Evolutionary conservation across 352 stramenopile species (phyloP).

Genomic region (Globisporangium cederbergense): DNA sequence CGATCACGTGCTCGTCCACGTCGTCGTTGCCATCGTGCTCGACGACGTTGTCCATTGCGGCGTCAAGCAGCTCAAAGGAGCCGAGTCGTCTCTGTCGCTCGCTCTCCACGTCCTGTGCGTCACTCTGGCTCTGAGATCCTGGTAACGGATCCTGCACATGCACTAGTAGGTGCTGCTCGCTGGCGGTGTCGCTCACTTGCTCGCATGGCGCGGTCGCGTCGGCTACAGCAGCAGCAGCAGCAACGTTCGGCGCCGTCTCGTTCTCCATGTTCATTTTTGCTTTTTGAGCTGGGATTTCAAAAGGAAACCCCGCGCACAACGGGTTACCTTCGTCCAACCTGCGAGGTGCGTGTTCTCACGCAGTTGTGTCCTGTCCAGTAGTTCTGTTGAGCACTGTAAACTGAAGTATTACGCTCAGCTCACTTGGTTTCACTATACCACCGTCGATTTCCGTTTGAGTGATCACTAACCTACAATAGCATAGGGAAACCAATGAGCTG

Average conservation of each 20-base stretch:
- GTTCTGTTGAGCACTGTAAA: background rate
- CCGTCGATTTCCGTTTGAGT: no score
- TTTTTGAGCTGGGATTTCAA: slow-evolving; percentile 7
- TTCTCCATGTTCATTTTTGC: slow-evolving; percentile 9
- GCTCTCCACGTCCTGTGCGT: background rate
- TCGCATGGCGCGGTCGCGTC: background rate
- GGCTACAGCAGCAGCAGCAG: background rate
- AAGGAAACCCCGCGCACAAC: slow-evolving; percentile 6
- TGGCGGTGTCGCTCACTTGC: background rate
- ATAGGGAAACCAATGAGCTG: background rate
- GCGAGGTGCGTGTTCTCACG: background rate
- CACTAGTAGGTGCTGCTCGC: background rate
- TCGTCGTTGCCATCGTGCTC: slow-evolving; percentile 13
- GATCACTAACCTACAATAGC: no score
- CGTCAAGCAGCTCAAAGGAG: slow-evolving; percentile 20
- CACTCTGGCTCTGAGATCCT: background rate
- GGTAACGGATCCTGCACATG: background rate
- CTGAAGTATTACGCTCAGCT: no score
- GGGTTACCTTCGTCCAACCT: slow-evolving; percentile 6
- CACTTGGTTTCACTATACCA: no score
- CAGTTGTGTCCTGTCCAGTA: slow-evolving; percentile 12
- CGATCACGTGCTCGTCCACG: slow-evolving; percentile 3
- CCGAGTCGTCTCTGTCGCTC: slow-evolving; percentile 12
- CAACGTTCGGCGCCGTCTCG: background rate
- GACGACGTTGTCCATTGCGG: slow-evolving; percentile 16